Evolutionary conservation across 441 rosid species (phyloP).

Genomic region (Corymbia calophylla): DNA sequence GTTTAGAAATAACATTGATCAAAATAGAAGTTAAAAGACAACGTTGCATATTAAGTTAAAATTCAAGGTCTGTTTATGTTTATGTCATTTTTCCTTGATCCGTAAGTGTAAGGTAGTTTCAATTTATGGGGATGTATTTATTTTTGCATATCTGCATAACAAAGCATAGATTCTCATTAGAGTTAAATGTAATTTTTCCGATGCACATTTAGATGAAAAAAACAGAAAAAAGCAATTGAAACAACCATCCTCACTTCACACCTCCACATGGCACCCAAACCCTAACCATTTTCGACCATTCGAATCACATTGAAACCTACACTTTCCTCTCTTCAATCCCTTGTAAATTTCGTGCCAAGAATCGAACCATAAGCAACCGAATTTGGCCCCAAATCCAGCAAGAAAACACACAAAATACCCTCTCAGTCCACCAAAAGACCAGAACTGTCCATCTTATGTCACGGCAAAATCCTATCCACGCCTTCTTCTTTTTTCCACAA

Average conservation of each 20-base stretch:
- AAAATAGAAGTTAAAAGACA: fast-evolving
- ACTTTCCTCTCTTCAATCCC: neutral
- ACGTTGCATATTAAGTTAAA: fast-evolving
- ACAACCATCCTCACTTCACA: neutral
- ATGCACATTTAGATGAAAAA: fast-evolving
- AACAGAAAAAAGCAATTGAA: neutral
- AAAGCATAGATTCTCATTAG: neutral
- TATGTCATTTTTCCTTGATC: neutral
- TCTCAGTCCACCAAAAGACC: neutral
- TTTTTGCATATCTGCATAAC: neutral
- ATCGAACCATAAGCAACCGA: neutral
- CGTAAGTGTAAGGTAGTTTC: neutral
- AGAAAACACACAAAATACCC: conserved; percentile 43
- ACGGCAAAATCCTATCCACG: neutral
- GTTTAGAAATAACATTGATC: fast-evolving
- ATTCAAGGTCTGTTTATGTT: fast-evolving
- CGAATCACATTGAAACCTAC: conserved; percentile 9
- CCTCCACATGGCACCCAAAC: neutral
- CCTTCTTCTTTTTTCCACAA: neutral
- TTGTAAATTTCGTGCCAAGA: neutral
- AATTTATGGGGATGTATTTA: neutral
- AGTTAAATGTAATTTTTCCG: neutral
- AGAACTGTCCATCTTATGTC: neutral
- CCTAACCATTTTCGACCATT: neutral
- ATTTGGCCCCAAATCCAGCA: neutral